These are phyloP conservation scores for Quercus mongolica DNA, from an alignment of 306 rosid species.

Conservation along the genomic window DNA sequence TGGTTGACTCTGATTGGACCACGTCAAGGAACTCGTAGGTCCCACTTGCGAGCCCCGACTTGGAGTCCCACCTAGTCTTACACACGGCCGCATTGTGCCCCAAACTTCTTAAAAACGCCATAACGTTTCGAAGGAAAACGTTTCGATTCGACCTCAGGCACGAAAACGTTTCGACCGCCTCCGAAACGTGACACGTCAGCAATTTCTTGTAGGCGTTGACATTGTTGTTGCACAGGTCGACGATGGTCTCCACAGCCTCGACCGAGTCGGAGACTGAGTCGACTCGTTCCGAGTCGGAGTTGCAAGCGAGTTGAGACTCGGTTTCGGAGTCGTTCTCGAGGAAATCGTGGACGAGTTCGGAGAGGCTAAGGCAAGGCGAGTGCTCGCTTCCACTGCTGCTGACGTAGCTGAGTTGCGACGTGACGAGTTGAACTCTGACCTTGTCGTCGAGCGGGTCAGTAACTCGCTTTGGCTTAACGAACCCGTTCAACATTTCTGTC, in stretches of 20 bases:
- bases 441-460: slow-evolving; percentile 65
- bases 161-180: slow-evolving; percentile 35
- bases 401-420: slow-evolving; percentile 26
- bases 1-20: slow-evolving; percentile 18
- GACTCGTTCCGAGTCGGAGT: slow-evolving; percentile 46
- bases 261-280: slow-evolving; percentile 35
- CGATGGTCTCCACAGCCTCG: slow-evolving; percentile 27
- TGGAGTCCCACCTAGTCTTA: slow-evolving; percentile 65
- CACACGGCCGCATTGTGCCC: slow-evolving; percentile 84
- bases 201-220: slow-evolving; percentile 35
- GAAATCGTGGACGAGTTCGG: slow-evolving; percentile 66
- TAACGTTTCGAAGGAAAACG: slow-evolving; percentile 37
- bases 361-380: slow-evolving; percentile 60
- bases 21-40: slow-evolving; percentile 73
- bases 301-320: slow-evolving; percentile 1
- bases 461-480: slow-evolving; percentile 47
- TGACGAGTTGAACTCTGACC: slow-evolving; percentile 60
- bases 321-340: slow-evolving; percentile 26
- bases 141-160: slow-evolving; percentile 21
- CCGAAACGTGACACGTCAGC: slow-evolving; percentile 42
- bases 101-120: slow-evolving; percentile 48
- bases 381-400: slow-evolving; percentile 92
- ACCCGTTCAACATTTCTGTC: background rate
- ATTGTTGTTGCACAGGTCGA: background rate
- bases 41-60: slow-evolving; percentile 46